Base-by-base conservation (phyloP, 2,329 filamentous ascomycete genomes). In the Paracamarosporium sp. region DNA sequence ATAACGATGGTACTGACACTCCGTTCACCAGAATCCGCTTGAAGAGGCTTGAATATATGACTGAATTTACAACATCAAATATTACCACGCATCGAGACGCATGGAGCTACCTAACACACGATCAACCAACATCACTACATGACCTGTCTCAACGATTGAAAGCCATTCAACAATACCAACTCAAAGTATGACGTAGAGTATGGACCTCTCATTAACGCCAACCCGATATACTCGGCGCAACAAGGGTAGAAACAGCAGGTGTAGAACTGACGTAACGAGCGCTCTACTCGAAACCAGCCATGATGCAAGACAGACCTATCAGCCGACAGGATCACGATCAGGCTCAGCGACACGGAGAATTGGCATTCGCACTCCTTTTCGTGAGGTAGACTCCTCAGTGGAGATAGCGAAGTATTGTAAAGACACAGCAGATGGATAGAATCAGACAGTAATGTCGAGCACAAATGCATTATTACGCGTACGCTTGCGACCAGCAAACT, bases 381-480 rank as follows among this genome's bases (percentile, higher is more conserved):
- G n/a, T n/a, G n/a, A n/a, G n/a, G n/a, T n/a, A n/a, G n/a, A n/a
- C n/a, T n/a, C n/a, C n/a, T n/a, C n/a, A n/a, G n/a, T n/a, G n/a
- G n/a, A n/a, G n/a, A n/a, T n/a, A n/a, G n/a, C n/a, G n/a, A n/a
- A n/a, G n/a, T n/a, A n/a, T n/a, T n/a, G n/a, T n/a, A n/a, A n/a
- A n/a, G n/a, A 33, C 12, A 35, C 31, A 35, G 31, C 31, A n/a
- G 31, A 35, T 4, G 5, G 35, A 38, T 17, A 22, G n/a, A 40
- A 11, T 31, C n/a, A n/a, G n/a, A 12, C 5, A 22, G 4, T 3
- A 9, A 7, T 22, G 38, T 53, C 36, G 24, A 56, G 52, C 55
- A 59, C 48, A 57, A 53, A 62, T 48, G 46, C 51, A 55, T 59
- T 52, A 62, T 55, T 62, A 57, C 41, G 40, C 51, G 46, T 25